Base-by-base conservation (phyloP, 176 grass and related monocot genomes). In the Eleusine indica region DNA sequence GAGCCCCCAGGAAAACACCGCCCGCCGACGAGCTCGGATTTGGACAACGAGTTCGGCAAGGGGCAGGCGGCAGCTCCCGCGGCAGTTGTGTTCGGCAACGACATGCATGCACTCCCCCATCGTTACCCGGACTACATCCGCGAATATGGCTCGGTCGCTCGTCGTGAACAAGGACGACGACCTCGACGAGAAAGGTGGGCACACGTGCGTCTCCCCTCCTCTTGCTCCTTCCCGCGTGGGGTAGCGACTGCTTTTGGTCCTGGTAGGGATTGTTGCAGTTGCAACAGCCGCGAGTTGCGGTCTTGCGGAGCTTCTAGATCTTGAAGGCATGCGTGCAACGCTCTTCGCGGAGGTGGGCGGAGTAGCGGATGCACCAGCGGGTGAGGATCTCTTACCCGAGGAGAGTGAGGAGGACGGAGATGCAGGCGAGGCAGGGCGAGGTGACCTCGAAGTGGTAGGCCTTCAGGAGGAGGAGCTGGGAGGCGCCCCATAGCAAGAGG, bases 361-460 rank as follows among this genome's bases (percentile, higher is more conserved):
- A 95, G 71, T 93, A 85, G 37, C 93, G 89, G 16, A 80, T 72
- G 10, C 96, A 90, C 96, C 96, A 98, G 66, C 83, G 85, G 10
- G 93, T 87, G 54, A 98, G 84, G 86, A 95, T 90, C 87, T 98
- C 96, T 29, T 98, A 98, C 96, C 96, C 95, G 76, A 98, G 91
- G 68, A 98, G 93, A 72, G 96, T 98, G 40, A 98, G 87, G 58
- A 98, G 96, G 51, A 98, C 96, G 65, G 89, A 81, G 46, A 94
- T 91, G 35, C 96, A 98, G 83, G 96, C 96, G 64, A 98, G 89
- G 74, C 92, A 89, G 8, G 96, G 91, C 2, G 96, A 98, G 71
- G 96, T 98, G 80, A 91, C 94, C 89, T 98, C 93, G 79, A 98
- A 95, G 73, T 91, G 93, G 84, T 91, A 89, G 32, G 82, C 91